Evolutionary conservation across 352 stramenopile species (phyloP), one percentile per base, ranked within the genome.

Genomic region (Phytophthora nicotianae): DNA sequence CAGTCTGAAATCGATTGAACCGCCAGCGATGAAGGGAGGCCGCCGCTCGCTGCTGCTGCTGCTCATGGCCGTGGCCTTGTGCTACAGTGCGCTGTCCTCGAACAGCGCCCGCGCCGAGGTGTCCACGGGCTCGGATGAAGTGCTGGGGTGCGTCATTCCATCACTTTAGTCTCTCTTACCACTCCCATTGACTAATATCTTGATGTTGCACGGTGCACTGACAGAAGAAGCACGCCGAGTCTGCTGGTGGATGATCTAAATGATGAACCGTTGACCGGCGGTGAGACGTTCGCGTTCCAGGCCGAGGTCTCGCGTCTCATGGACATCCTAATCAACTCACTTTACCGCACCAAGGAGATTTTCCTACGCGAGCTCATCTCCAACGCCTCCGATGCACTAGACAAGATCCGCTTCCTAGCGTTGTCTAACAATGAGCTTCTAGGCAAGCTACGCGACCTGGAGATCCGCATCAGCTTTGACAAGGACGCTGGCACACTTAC

Each of bases 281-380:
- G 86, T 46, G 93, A 98, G 63, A 93, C 84, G 54, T 98, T 96
- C 46, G 89, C 86, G 57, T 98, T 98, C 77, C 91, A 98, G 61
- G 96, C 97, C 40, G 97, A 99, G 70, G 97, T 99, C 19, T 98
- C 96, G 58, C 94, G 97, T 5, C 92, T 99, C 69, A 98, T 99
- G 83, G 97, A 99, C 77, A 99, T 99, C 74, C 97, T 99, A 64
- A 99, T 99, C 74, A 99, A 99, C 75, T 98, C 95, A 58, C 81
- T 99, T 35, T 97, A 96, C 81, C 93, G 95, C 70, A 98, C 98
- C 69, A 99, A 98, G 75, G 96, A 99, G 65, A 98, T 99, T 58
- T 99, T 99, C 79, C 78, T 99, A 26, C 90, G 98, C 43, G 98
- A 99, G 72, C 77, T 99, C 20, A 99, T 99, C 68, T 99, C 96